Base-by-base conservation (phyloP, 2,329 filamentous ascomycete species). In the Fusarium pseudocircinatum region DNA sequence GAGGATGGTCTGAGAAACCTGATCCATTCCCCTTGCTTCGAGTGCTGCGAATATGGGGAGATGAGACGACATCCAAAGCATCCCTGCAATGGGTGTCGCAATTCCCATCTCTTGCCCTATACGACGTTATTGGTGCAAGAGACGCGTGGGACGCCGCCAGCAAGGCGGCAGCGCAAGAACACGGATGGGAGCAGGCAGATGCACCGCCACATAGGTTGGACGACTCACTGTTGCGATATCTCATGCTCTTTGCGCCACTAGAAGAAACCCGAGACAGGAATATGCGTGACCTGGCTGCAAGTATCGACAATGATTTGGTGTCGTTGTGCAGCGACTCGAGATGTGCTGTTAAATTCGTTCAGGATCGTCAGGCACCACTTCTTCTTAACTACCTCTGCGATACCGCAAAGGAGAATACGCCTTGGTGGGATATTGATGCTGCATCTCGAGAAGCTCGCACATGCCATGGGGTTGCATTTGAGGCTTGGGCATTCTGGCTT, bases 1-100 rank as follows among this genome's bases (percentile, higher is more conserved):
- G 83, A 39, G 83, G 83, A 28, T 88, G 86, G 86, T 81, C 83
- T 2, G 80, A 83, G 50, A 78, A 79, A 40, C 70, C 79, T 2
- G 74, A 81, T 14, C 81, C 85, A 0, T 89, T 89, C 40, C 86
- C 86, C 1, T 49, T 83, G 8, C 80, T 89, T 46, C 81, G 86
- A 9, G 77, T 88, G 22, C 75, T 89, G 46, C 81, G 83, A 34
- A 82, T 88, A 20, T 84, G 83, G 83, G 83, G 85, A 1, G 78
- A 83, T 37, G 74, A 82, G 28, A 79, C 82, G 7, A 81, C 82
- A 1, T 85, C 85, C 0, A 73, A 78, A 11, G 72, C 79, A 11
- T 86, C 84, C 2, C 76, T 89, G 9, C 78, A 77, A 10, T 85
- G 83, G 75, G 76, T 85, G 7, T 75, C 81, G 15, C 77, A 75